Percentiles rank a stretch among this genome's conserved stretches.
Evolutionary conservation across 495 filamentous ascomycete genomes (phyloP).

Genomic region (Hypoxylon rickii): DNA sequence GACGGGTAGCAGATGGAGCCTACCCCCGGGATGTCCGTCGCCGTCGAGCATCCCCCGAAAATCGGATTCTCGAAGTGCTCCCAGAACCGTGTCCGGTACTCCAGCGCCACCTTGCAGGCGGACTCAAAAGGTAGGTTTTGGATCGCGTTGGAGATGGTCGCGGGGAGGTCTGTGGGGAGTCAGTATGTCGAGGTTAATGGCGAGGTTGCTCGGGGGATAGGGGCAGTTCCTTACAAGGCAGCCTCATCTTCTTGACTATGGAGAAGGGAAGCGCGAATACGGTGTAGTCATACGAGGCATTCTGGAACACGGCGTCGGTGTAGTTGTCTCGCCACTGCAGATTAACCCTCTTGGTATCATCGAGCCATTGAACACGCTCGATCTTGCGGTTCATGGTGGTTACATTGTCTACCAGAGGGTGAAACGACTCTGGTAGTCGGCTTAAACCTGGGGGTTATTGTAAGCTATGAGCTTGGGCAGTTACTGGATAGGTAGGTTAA

Average conservation of each 20-base stretch:
- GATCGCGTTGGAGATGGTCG: conserved; percentile 62
- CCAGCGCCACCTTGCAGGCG: conserved; percentile 69
- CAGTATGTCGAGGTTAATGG: not conserved
- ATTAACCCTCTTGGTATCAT: conserved; percentile 48
- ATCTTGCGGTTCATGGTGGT: conserved; percentile 60
- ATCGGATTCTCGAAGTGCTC: conserved; percentile 65
- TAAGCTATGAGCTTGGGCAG: not conserved
- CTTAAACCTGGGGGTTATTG: conserved; percentile 43
- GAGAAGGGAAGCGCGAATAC: conserved; percentile 66
- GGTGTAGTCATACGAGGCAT: conserved; percentile 65
- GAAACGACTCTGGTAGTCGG: conserved; percentile 64
- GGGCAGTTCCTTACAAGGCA: conserved; percentile 40
- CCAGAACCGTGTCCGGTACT: conserved; percentile 70
- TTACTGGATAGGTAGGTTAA: not conserved
- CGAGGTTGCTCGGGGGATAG: not conserved
- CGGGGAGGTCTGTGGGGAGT: conserved; percentile 27
- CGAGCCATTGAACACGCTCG: conserved; percentile 49
- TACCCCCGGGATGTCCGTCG: conserved; percentile 62
- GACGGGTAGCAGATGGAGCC: conserved; percentile 66
- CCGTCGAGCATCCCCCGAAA: conserved; percentile 61
- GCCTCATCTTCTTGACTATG: conserved; percentile 58
- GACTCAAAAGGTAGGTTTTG: conserved; percentile 58
- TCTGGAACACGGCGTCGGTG: conserved; percentile 47
- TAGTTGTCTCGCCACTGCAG: conserved; percentile 54
- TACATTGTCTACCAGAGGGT: conserved; percentile 58